Evolutionary conservation across 306 rosid genomes (phyloP).

Genomic region (Rosa multiflora): DNA sequence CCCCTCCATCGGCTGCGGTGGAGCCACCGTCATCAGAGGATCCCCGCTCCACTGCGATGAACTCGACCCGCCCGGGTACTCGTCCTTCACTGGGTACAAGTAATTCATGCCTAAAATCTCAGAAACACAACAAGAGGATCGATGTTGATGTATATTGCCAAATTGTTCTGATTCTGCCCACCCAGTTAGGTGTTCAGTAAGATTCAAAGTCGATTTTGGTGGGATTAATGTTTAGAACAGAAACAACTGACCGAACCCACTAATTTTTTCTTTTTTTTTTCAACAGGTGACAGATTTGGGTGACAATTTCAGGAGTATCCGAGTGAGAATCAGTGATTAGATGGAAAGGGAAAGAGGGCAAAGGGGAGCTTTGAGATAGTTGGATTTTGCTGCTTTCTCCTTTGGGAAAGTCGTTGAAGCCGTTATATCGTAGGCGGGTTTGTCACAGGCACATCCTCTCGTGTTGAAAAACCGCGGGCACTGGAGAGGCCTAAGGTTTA

Average conservation of each 20-base stretch:
- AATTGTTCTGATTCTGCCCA: neutral
- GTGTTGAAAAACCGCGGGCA: neutral
- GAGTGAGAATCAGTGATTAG: neutral
- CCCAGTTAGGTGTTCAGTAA: neutral
- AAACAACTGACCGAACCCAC: neutral
- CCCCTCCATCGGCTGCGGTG: constrained; percentile 83
- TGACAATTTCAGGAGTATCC: neutral
- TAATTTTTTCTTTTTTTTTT: neutral
- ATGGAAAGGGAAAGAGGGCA: neutral
- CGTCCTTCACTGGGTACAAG: constrained; percentile 56
- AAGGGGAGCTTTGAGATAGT: neutral
- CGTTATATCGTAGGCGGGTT: constrained; percentile 25
- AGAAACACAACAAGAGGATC: too few relatives aligned
- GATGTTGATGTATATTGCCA: neutral
- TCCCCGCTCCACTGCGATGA: constrained; percentile 33
- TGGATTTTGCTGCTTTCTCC: constrained; percentile 20
- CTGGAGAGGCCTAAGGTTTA: neutral
- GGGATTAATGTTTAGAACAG: neutral
- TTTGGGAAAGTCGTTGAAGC: constrained; percentile 41
- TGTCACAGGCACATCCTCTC: neutral
- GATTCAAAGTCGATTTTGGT: neutral
- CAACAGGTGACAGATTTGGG: neutral
- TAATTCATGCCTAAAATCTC: constrained; percentile 39
- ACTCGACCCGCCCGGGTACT: constrained; percentile 41
- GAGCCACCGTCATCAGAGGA: constrained; percentile 17